Conservation (phyloP, 192 early-diverging fungal species). For the Backusella australiensis region DNA sequence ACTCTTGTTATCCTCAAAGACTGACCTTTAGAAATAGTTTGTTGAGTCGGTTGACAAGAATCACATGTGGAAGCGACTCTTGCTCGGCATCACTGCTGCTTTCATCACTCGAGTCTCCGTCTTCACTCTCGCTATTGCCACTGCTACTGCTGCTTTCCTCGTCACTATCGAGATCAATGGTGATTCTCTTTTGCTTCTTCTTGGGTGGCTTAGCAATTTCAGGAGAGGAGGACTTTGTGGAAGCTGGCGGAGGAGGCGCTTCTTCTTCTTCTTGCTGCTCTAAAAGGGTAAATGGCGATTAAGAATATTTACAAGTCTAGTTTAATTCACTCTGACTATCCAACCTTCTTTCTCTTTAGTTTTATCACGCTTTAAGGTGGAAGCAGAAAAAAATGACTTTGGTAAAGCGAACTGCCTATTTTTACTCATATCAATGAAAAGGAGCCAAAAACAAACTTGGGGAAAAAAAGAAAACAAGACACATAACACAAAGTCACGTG, state of each 20-base stretch:
- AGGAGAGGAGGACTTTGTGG: background rate
- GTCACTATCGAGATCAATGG: background rate
- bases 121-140: background rate
- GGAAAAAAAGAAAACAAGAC: background rate
- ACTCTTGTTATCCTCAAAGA: background rate
- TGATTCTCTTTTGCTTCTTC: background rate
- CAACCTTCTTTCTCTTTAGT: background rate
- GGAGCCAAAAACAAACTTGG: background rate
- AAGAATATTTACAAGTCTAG: background rate
- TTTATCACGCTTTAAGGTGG: background rate
- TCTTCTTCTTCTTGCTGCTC: background rate
- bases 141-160: background rate
- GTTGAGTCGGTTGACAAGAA: background rate
- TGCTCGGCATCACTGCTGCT: background rate
- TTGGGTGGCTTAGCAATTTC: background rate
- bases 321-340: background rate
- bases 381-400: background rate
- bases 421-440: background rate
- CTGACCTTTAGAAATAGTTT: slow-evolving; percentile 1
- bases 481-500: background rate
- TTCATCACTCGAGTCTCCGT: background rate
- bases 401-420: background rate
- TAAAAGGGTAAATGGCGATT: too few species aligned
- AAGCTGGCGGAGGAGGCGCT: background rate
- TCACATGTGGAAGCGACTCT: background rate